Conservation (phyloP, 805 yeast genomes). For the Candida nemodendra region DNA sequence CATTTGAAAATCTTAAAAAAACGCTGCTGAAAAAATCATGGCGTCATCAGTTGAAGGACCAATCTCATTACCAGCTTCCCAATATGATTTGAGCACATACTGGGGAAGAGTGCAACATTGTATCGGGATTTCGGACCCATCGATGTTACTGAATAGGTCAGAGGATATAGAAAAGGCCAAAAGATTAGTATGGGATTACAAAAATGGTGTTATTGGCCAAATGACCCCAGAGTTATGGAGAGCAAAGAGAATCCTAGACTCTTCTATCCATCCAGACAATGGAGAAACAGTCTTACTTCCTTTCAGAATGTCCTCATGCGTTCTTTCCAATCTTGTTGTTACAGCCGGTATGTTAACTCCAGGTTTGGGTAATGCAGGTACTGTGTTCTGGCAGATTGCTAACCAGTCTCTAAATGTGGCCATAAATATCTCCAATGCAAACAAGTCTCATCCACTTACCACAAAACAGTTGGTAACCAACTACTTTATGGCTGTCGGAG, state of each 20-base stretch:
- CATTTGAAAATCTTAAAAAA: no score
- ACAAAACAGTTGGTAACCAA: constrained; percentile 74
- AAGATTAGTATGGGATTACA: constrained; percentile 64
- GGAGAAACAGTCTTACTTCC: constrained; percentile 92
- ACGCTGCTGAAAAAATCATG: no score
- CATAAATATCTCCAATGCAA: constrained; percentile 92
- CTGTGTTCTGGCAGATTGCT: constrained; percentile 96
- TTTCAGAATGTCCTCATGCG: constrained; percentile 96
- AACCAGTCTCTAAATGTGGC: constrained; percentile 97
- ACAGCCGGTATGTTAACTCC: constrained; percentile 99
- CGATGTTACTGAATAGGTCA: constrained; percentile 75
- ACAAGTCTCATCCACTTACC: constrained; percentile 88
- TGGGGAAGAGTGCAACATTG: constrained; percentile 95
- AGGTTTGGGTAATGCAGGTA: constrained; percentile 82
- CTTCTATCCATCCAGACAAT: constrained; percentile 94
- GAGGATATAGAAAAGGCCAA: constrained; percentile 65
- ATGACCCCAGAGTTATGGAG: constrained; percentile 86
- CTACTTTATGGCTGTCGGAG: constrained; percentile 85
- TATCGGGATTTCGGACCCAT: constrained; percentile 89
- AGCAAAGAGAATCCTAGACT: constrained; percentile 83
- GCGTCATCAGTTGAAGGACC: constrained; percentile 88
- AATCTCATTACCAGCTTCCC: constrained; percentile 74
- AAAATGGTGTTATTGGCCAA: constrained; percentile 58
- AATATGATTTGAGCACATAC: constrained; percentile 76
- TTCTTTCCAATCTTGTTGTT: constrained; percentile 87